phyloP scores from a whole-genome alignment of 257 asterid genomes.

The Forsythia suspensa region DNA sequence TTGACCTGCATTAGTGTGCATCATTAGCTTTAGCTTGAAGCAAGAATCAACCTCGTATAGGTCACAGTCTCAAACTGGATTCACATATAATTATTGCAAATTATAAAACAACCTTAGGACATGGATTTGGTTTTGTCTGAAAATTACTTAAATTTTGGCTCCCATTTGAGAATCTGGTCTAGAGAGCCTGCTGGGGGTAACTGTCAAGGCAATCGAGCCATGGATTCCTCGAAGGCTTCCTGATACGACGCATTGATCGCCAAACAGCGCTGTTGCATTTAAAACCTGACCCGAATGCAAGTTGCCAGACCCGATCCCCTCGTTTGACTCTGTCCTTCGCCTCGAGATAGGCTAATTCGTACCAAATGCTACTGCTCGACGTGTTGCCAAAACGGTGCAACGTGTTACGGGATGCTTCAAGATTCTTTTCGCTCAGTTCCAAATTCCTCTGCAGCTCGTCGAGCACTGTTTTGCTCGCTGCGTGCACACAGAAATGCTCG shows the following conservation, averaged over 20 bases:
- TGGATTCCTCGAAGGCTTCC: conserved; percentile 50
- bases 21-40: too few species aligned
- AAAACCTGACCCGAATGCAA: conserved; percentile 92
- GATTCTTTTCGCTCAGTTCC: conserved; percentile 65
- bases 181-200: conserved; percentile 46
- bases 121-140: neutral
- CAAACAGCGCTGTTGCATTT: conserved; percentile 94
- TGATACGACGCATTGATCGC: conserved; percentile 55
- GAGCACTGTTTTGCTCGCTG: conserved; percentile 81
- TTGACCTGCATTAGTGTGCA: too few species aligned
- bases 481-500: conserved; percentile 93
- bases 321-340: conserved; percentile 66
- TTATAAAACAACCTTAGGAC: neutral
- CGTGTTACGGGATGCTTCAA: conserved; percentile 76
- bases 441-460: conserved; percentile 90
- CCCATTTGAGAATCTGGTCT: neutral
- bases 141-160: neutral
- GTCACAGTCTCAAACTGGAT: neutral
- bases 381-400: conserved; percentile 89
- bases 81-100: neutral
- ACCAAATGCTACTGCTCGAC: conserved; percentile 98
- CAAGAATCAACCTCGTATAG: neutral
- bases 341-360: conserved; percentile 84
- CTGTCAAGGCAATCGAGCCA: conserved; percentile 67
- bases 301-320: conserved; percentile 90